These are phyloP conservation scores for Phytophthora macrochlamydospora DNA, from an alignment of 352 stramenopile species.

Conservation along the genomic window DNA sequence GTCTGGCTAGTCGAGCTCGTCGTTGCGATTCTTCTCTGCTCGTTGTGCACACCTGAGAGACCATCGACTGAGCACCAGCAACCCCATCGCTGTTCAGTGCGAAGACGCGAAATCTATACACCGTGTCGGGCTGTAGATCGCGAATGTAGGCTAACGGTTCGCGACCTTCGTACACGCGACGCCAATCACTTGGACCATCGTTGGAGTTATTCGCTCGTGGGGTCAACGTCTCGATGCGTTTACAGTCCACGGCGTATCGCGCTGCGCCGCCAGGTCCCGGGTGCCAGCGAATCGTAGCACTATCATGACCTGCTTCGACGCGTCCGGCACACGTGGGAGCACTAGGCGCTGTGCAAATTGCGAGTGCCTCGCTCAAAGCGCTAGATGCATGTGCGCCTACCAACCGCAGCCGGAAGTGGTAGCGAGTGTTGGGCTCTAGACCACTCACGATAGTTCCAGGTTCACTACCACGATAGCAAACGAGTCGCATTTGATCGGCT, in stretches of 20 bases:
- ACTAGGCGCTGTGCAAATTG: slow-evolving; percentile 69
- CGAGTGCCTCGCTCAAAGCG: slow-evolving; percentile 73
- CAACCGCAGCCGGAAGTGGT: slow-evolving; percentile 83
- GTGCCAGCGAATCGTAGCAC: slow-evolving; percentile 84
- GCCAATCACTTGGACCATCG: slow-evolving; percentile 59
- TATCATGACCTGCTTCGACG: slow-evolving; percentile 59
- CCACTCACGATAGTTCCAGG: slow-evolving; percentile 49
- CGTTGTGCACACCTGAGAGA: slow-evolving; percentile 83
- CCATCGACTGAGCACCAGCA: slow-evolving; percentile 70
- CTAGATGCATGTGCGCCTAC: slow-evolving; percentile 81
- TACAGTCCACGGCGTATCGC: slow-evolving; percentile 81
- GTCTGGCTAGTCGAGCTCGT: slow-evolving; percentile 28
- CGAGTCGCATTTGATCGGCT: slow-evolving; percentile 56
- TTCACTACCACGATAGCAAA: slow-evolving; percentile 79
- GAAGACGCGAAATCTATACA: slow-evolving; percentile 88
- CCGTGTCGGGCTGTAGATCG: slow-evolving; percentile 74
- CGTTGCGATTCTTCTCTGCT: slow-evolving; percentile 68
- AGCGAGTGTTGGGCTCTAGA: slow-evolving; percentile 84
- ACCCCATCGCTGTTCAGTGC: slow-evolving; percentile 74
- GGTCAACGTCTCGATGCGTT: slow-evolving; percentile 66
- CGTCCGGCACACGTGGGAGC: slow-evolving; percentile 57
- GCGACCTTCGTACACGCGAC: slow-evolving; percentile 78
- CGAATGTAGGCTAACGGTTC: slow-evolving; percentile 65
- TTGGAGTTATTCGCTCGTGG: slow-evolving; percentile 13
- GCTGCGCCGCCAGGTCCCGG: slow-evolving; percentile 64